Base-by-base conservation (phyloP, 768 basidiomycete species). In the Termitomyces sp. region DNA sequence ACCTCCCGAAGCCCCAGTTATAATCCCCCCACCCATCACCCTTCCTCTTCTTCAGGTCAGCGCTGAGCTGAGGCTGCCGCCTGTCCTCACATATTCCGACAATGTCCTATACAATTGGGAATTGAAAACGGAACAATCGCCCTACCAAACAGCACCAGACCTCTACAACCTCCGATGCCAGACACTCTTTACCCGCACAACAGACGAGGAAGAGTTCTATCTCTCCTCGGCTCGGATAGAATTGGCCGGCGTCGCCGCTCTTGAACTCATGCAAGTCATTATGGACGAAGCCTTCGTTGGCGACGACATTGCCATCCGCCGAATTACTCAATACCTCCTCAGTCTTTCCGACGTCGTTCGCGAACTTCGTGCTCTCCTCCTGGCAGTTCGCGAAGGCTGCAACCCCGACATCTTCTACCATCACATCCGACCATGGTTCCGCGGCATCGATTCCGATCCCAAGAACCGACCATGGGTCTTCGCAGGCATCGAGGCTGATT, bases 251-350 rank as follows among this genome's bases (percentile, higher is more conserved):
- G 93, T 93, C 1, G 83, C 88, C 54, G 90, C 89, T 1, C 83
- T 98, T 22, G 82, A 87, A 48, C 76, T 96, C 54, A 96, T 98
- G 93, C 85, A 89, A 2, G 76, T 82, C 8, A 91, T 86, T 8
- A 87, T 96, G 82, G 93, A 98, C 74, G 95, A 98, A 68, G 82
- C 87, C 45, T 96, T 95, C 74, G 82, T 97, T 36, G 83, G 82
- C 3, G 88, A 92, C 64, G 78, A 74, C 49, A 81, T 85, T 14
- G 86, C 88, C 26, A 75, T 85, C 44, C 80, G 77, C 5, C 89
- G 92, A 9, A 84, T 84, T 44, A 82, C 84, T 3, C 64, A 71
- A 14, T 95, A 89, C 72, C 85, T 98, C 44, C 67, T 70, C 48
- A 75, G 76, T 8, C 82, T 98, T 48, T 81, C 87, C 1, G 60